Evolutionary conservation across 306 rosid species (phyloP), one percentile per base, ranked within the genome.

Genomic region (Luffa aegyptiaca): DNA sequence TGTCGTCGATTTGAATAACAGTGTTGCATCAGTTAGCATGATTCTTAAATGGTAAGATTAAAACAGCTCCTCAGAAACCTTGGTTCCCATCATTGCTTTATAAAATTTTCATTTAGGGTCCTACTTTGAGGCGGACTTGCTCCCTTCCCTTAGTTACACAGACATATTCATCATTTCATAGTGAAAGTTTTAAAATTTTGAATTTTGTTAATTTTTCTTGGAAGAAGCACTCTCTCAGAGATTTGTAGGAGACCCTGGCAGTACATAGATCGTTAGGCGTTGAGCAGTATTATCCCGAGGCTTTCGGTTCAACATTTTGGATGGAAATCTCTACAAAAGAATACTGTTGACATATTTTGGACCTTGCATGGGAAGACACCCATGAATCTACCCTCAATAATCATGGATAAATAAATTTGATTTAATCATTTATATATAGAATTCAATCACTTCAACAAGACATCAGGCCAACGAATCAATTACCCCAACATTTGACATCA

Each of bases 21-120:
- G 87, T 79, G 64, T 82, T 71, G 95, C 89, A 58, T 83, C 84
- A 36, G 89, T 88, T 56, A 88, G 79, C 76, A 88, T 86, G 89
- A 91, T 90, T 80, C 95, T 94, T 78, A 90, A 89, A 87, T 94
- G 98, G 98, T 90, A 84, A 85, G 93, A 82, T 77, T n/a, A 41
- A 46, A 49, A 70, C 53, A 64, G 14, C 53, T 10, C 82, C 69
- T 20, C 61, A 53, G 26, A 39, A 69, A 11, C 51, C 53, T 12
- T 11, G 13, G 5, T 78, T 78, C 33, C 55, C 2, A 14, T 63
- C 16, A 4, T 46, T n/a, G n/a, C 64, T 39, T 33, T 39, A 52
- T 52, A 8, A 36, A 18, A 35, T 75, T 75, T 49, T 35, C 63
- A 36, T 35, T 9, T 21, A 72, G 77, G 12, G 6, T 2, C 79